These are phyloP conservation scores for Trichaptum fuscoviolaceum DNA, from an alignment of 768 basidiomycete species.

Conservation along the genomic window DNA sequence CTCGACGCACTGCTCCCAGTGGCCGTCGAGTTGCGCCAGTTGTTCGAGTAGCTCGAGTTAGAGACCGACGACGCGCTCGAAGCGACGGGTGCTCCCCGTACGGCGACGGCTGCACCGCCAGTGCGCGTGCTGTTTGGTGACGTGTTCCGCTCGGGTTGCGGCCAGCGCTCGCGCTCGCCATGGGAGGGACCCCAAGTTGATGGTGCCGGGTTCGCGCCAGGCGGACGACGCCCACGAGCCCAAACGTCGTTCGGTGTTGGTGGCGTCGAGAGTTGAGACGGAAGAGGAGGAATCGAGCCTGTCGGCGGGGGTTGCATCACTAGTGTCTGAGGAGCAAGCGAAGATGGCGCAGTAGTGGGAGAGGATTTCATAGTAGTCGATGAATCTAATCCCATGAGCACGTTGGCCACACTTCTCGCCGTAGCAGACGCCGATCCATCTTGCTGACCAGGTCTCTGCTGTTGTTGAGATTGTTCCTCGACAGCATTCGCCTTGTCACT, in stretches of 20 bases:
- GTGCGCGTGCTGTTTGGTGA: constrained; percentile 61
- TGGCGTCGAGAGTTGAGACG: background rate
- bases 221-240: constrained; percentile 6
- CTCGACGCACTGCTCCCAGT: constrained; percentile 63
- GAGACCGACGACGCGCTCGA: constrained; percentile 44
- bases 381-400: constrained; percentile 67
- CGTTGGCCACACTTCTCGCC: constrained; percentile 69
- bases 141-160: constrained; percentile 38
- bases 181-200: constrained; percentile 1
- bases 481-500: constrained; percentile 1
- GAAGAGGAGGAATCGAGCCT: background rate
- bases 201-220: constrained; percentile 17
- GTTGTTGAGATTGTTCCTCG: constrained; percentile 10
- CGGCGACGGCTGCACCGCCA: constrained; percentile 23
- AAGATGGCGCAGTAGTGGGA: constrained; percentile 8
- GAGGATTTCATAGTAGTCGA: constrained; percentile 22
- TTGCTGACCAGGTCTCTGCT: constrained; percentile 12
- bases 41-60: constrained; percentile 58
- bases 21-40: constrained; percentile 76
- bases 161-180: constrained; percentile 21
- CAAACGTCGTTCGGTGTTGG: background rate
- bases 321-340: constrained; percentile 6
- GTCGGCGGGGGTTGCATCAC: constrained; percentile 5
- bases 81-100: constrained; percentile 21
- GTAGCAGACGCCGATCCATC: constrained; percentile 51